phyloP scores from a whole-genome alignment of 352 stramenopile genomes.

The Phytophthora citricola region DNA sequence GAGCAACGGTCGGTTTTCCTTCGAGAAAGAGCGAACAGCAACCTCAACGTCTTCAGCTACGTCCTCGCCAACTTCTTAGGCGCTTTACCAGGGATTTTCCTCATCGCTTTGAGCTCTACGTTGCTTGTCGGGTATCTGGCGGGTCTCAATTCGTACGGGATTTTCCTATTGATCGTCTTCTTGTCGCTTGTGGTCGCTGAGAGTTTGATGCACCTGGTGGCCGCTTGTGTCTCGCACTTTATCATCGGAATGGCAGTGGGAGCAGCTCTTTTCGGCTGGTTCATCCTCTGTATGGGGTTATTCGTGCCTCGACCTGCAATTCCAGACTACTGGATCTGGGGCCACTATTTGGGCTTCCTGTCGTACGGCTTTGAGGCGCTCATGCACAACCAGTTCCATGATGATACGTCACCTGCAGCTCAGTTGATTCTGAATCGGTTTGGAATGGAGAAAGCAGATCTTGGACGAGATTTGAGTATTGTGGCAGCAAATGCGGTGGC shows the following conservation, averaged over 20 bases:
- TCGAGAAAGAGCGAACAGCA: constrained; percentile 61
- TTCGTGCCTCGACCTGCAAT: constrained; percentile 68
- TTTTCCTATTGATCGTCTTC: constrained; percentile 72
- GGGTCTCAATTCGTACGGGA: constrained; percentile 58
- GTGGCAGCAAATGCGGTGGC: constrained; percentile 47
- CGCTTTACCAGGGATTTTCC: constrained; percentile 64
- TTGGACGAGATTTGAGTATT: constrained; percentile 54
- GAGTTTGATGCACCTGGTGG: constrained; percentile 80
- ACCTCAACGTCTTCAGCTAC: constrained; percentile 80
- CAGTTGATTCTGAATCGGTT: constrained; percentile 42
- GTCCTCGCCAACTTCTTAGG: constrained; percentile 73
- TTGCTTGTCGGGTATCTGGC: constrained; percentile 54
- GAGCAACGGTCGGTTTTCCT: constrained; percentile 86
- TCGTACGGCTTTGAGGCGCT: constrained; percentile 83
- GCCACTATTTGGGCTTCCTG: constrained; percentile 84
- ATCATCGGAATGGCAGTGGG: constrained; percentile 87
- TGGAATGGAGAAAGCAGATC: constrained; percentile 55
- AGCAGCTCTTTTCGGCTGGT: constrained; percentile 80
- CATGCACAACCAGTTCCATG: constrained; percentile 79
- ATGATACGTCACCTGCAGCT: constrained; percentile 10
- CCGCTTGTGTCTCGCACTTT: constrained; percentile 74
- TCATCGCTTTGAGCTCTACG: constrained; percentile 64
- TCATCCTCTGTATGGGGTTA: constrained; percentile 84
- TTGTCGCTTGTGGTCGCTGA: constrained; percentile 78
- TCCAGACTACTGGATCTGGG: constrained; percentile 76